phyloP scores from a whole-genome alignment of 1,139 yeast species.

The Candida sanyaensis region DNA sequence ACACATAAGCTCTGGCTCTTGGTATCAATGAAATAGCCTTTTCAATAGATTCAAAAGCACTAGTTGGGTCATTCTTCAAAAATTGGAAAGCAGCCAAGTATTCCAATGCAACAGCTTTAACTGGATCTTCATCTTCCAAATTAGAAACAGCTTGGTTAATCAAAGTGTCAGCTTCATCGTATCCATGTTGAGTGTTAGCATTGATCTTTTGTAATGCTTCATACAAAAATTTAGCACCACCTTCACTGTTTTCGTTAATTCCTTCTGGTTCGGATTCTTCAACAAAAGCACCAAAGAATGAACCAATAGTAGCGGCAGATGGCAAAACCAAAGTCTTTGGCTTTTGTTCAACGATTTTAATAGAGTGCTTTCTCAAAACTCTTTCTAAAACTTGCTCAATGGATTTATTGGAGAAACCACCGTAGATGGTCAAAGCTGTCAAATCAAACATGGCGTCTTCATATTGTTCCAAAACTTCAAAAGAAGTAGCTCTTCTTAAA shows the following conservation, averaged over 20 bases:
- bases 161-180: constrained; percentile 70
- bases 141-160: constrained; percentile 68
- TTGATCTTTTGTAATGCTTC: constrained; percentile 68
- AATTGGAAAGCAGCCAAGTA: constrained; percentile 81
- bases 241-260: constrained; percentile 48
- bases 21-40: constrained; percentile 69
- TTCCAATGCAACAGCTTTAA: constrained; percentile 72
- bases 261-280: constrained; percentile 49
- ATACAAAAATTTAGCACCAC: constrained; percentile 63
- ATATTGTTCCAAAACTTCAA: constrained; percentile 76
- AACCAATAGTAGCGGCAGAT: constrained; percentile 79
- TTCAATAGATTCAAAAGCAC: constrained; percentile 59
- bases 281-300: constrained; percentile 81
- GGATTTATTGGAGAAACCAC: constrained; percentile 76
- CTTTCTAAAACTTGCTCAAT: constrained; percentile 86
- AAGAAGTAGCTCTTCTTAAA: constrained; percentile 77
- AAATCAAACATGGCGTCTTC: constrained; percentile 90
- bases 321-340: constrained; percentile 66
- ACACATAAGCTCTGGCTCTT: constrained; percentile 80
- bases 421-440: constrained; percentile 78
- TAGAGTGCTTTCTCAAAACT: constrained; percentile 76
- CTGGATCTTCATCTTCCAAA: constrained; percentile 40
- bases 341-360: constrained; percentile 62
- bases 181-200: constrained; percentile 67
- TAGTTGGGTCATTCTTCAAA: constrained; percentile 72